A percentile compares a stretch with the other conserved stretches of the same genome.
Evolutionary conservation across 306 rosid genomes (phyloP).

Genomic region (Quercus gilva): DNA sequence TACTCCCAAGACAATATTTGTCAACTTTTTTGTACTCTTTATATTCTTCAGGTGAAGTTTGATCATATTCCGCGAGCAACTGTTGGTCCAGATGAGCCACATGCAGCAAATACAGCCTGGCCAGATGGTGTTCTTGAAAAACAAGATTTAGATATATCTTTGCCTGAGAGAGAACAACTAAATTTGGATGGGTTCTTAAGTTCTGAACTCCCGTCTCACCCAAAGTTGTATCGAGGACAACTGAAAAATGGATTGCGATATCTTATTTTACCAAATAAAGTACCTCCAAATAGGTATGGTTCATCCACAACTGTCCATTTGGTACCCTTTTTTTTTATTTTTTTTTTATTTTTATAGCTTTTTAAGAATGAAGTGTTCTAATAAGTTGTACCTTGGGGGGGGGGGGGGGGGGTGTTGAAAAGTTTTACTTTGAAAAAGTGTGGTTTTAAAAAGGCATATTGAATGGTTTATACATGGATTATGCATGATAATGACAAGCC

Average conservation of each 20-base stretch:
- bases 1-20: neutral
- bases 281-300: constrained; percentile 81
- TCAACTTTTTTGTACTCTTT: constrained; percentile 10
- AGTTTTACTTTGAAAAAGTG: too few relatives aligned
- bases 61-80: constrained; percentile 57
- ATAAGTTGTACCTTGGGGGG: too few relatives aligned
- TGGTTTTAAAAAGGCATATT: too few relatives aligned
- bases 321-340: too few relatives aligned
- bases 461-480: too few relatives aligned
- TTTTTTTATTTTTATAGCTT: too few relatives aligned
- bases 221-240: constrained; percentile 80
- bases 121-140: constrained; percentile 75
- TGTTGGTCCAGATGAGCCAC: constrained; percentile 96
- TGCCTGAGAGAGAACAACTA: constrained; percentile 45
- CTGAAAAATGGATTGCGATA: constrained; percentile 83
- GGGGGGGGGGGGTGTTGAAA: too few relatives aligned
- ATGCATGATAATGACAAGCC: neutral
- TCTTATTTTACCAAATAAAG: constrained; percentile 85
- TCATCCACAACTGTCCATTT: neutral
- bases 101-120: constrained; percentile 85
- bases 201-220: constrained; percentile 81
- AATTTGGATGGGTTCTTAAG: constrained; percentile 59
- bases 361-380: too few relatives aligned
- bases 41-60: constrained; percentile 35
- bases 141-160: constrained; percentile 51